phyloP scores from a whole-genome alignment of 257 asterid species.

The Jaltomata sinuosa region DNA sequence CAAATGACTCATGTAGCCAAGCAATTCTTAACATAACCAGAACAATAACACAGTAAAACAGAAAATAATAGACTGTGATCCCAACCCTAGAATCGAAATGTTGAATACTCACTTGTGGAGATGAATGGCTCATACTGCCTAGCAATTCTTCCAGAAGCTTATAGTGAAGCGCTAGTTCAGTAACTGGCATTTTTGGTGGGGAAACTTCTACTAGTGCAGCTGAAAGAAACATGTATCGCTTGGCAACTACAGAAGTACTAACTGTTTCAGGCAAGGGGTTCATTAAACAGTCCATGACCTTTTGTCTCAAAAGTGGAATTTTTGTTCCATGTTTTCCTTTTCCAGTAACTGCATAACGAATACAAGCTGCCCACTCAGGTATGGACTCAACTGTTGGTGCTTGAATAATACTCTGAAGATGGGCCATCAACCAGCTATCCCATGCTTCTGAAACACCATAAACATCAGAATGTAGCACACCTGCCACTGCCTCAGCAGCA shows the following conservation, averaged over 20 bases:
- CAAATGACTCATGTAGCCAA: not conserved
- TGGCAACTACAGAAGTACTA: constrained; percentile 71
- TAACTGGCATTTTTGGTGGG: constrained; percentile 66
- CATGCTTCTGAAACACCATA: constrained; percentile 81
- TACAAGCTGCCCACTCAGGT: constrained; percentile 94
- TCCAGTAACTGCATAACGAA: constrained; percentile 94
- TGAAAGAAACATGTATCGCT: constrained; percentile 88
- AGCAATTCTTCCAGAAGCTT: constrained; percentile 81
- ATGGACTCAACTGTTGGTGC: constrained; percentile 88
- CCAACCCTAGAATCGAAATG: not conserved
- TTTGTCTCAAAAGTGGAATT: constrained; percentile 74
- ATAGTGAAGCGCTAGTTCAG: constrained; percentile 58
- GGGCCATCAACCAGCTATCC: constrained; percentile 86
- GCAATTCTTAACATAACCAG: not conserved
- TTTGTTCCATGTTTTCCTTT: constrained; percentile 83
- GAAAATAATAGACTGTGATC: not conserved
- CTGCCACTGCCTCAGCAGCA: constrained; percentile 98
- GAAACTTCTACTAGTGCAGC: constrained; percentile 83
- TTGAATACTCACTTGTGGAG: constrained; percentile 75
- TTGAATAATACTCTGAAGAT: constrained; percentile 58
- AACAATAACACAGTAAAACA: not conserved
- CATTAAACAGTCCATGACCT: constrained; percentile 82
- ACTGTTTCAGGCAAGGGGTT: constrained; percentile 69
- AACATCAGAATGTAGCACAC: constrained; percentile 91
- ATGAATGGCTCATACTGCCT: constrained; percentile 83